Evolutionary conservation across 176 grass and related monocot genomes (phyloP), one percentile per base, ranked within the genome.

Genomic region (Cymbopogon citratus): DNA sequence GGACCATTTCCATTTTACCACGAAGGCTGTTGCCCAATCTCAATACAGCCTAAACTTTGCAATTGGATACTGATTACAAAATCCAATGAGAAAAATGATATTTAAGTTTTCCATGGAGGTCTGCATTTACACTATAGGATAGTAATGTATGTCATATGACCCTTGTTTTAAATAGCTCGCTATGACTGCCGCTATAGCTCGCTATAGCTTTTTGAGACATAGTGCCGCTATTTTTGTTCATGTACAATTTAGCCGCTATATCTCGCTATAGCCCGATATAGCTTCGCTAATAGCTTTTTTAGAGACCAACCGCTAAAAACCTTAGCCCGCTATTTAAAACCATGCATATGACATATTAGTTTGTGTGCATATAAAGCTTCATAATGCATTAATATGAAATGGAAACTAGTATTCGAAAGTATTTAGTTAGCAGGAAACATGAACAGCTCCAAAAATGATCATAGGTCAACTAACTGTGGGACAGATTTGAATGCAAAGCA

Each of bases 401-500:
- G 36, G 3, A 9, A 40, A 39, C 6, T 69, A 60, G 15, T 46
- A 14, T 49, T 63, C 39, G 21, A 39, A 26, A 61, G 51, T 26
- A 9, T 38, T 64, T 73, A 73, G 63, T 78, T 27, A 11, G 63
- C 56, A 41, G 31, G 13, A 73, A 59, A 31, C 23, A 84, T 5
- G 31, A 63, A 44, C 31, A 12, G 43, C 27, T 69, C 26, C 72
- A 72, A 5, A 64, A 75, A 43, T 52, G 72, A 23, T 15, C 21
- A 59, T 12, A n/a, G 21, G 15, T 57, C 60, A 34, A 61, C 27
- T 70, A 52, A 52, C 46, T 28, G 15, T 28, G 15, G 12, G 76
- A 45, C 43, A 76, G 71, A 89, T 72, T 21, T 46, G 57, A 29
- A 77, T 36, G 44, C 71, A 80, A 76, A 28, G 11, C 6, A 29